Percentiles rank a stretch among this genome's conserved stretches.
phyloP scores from a whole-genome alignment of 257 asterid species.

The Voacanga thouarsii region DNA sequence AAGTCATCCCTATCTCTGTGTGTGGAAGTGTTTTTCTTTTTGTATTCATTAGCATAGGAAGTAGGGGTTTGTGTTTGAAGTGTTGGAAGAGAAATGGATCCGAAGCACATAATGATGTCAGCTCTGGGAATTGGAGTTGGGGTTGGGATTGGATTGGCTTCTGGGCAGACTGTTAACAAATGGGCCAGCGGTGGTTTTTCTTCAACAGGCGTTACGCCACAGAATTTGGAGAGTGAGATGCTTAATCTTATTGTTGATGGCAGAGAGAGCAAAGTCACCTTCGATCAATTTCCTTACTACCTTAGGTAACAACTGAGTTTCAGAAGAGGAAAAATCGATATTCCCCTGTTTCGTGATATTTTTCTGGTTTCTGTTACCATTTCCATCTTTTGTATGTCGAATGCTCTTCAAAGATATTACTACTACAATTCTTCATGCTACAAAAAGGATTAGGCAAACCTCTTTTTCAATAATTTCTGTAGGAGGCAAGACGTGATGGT shows the following conservation, averaged over 20 bases:
- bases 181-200: constrained; percentile 38
- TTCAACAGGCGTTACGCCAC: constrained; percentile 33
- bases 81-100: constrained; percentile 41
- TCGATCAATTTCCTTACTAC: constrained; percentile 71
- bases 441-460: background rate
- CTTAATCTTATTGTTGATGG: constrained; percentile 48
- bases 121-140: constrained; percentile 79
- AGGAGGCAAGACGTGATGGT: background rate
- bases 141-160: constrained; percentile 72
- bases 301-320: constrained; percentile 38
- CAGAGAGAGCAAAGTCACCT: constrained; percentile 55
- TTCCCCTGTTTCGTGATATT: constrained; percentile 3
- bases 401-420: background rate
- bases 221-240: constrained; percentile 68
- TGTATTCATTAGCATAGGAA: background rate
- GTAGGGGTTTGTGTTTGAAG: background rate
- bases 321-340: background rate
- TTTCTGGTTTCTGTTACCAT: background rate
- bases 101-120: constrained; percentile 67
- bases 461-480: no score
- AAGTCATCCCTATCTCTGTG: background rate
- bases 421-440: background rate
- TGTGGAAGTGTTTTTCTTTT: no score
- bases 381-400: background rate
- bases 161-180: constrained; percentile 53